A percentile compares a stretch with the other conserved stretches of the same genome.
These are phyloP conservation scores for Rhizophagus sp. DNA, from an alignment of 192 early-diverging fungal genomes.

Conservation along the genomic window DNA sequence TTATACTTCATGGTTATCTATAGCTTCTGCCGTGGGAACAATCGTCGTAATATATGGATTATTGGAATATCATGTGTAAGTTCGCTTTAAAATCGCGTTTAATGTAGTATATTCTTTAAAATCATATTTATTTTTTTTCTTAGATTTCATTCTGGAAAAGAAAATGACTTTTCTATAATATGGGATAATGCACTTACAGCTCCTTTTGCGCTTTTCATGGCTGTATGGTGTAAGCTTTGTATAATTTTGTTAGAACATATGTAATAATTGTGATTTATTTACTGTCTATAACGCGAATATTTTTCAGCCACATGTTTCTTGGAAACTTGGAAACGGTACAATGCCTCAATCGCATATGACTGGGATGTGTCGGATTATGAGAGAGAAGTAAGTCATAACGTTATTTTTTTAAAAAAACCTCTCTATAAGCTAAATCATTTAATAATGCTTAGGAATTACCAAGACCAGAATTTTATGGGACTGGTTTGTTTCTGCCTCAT, in stretches of 20 bases:
- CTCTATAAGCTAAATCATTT: neutral
- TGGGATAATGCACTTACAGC: constrained; percentile 63
- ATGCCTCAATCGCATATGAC: constrained; percentile 42
- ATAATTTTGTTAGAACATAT: neutral
- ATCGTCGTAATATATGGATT: constrained; percentile 57
- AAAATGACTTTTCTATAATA: constrained; percentile 29
- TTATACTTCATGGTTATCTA: constrained; percentile 58
- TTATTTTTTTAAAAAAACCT: neutral
- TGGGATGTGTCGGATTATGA: constrained; percentile 61
- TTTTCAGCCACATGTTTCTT: constrained; percentile 48
- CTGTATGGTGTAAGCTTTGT: constrained; percentile 53
- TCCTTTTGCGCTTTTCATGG: constrained; percentile 60
- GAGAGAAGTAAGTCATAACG: neutral
- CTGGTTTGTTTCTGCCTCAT: constrained; percentile 20
- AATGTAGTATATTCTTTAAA: neutral
- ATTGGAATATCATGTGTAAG: neutral
- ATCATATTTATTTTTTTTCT: neutral
- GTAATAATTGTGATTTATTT: neutral
- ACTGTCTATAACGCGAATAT: neutral
- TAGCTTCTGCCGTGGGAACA: constrained; percentile 51
- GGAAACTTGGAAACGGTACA: constrained; percentile 64
- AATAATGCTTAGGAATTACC: constrained; percentile 35
- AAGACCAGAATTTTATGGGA: constrained; percentile 61
- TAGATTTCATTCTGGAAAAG: neutral
- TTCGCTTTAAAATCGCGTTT: neutral